phyloP scores from a whole-genome alignment of 2,329 filamentous ascomycete species.

The Fusarium nelsonii region DNA sequence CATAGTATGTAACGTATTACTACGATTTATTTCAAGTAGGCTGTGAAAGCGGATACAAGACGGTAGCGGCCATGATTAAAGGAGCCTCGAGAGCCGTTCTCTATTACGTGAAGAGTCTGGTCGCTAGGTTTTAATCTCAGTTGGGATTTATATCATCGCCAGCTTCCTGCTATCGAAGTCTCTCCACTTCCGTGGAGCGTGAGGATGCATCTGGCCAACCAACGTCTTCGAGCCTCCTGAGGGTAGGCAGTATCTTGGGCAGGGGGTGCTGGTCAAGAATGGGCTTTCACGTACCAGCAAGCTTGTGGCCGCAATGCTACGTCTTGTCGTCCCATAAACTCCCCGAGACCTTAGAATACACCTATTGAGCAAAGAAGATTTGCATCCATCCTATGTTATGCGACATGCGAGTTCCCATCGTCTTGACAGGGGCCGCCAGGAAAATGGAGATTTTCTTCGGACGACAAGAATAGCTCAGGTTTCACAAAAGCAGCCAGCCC shows the following conservation, averaged over 20 bases:
- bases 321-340: conserved; percentile 25
- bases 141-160: conserved; percentile 3
- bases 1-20: neutral
- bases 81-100: neutral
- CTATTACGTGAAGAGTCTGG: neutral
- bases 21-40: neutral
- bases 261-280: neutral
- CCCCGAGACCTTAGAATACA: conserved; percentile 1
- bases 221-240: conserved; percentile 1
- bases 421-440: neutral
- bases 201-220: conserved; percentile 21
- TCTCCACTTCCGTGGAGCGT: conserved; percentile 19
- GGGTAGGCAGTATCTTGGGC: neutral
- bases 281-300: neutral
- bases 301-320: conserved; percentile 2
- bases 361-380: neutral
- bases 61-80: neutral
- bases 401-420: neutral
- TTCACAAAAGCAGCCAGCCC: neutral
- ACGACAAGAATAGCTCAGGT: neutral
- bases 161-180: conserved; percentile 6
- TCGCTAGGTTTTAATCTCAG: conserved; percentile 2
- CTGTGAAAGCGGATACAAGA: neutral
- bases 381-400: conserved; percentile 1
- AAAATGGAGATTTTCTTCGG: conserved; percentile 2